phyloP scores from a whole-genome alignment of 805 yeast species.

The Komagataella mondaviorum region DNA sequence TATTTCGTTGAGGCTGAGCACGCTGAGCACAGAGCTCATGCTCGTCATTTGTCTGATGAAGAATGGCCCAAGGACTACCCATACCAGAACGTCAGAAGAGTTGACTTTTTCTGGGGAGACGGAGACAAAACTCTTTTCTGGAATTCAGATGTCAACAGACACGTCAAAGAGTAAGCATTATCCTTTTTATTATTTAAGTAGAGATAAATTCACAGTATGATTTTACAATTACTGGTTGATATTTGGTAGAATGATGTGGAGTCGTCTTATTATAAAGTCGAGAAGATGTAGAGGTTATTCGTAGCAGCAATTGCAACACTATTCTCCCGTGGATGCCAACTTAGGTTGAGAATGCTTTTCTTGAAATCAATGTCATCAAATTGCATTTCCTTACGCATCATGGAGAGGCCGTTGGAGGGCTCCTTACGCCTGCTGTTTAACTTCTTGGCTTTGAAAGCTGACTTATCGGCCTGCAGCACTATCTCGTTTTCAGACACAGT shows the following conservation, averaged over 20 bases:
- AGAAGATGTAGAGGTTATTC: constrained; percentile 78
- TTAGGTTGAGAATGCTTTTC: constrained; percentile 84
- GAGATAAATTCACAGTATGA: background rate
- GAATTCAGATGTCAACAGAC: constrained; percentile 88
- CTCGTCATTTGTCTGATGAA: constrained; percentile 62
- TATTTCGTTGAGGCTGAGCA: constrained; percentile 76
- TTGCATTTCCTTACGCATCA: constrained; percentile 53
- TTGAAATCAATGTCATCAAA: constrained; percentile 82
- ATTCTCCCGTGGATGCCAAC: constrained; percentile 98
- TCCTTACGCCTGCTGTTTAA: constrained; percentile 26
- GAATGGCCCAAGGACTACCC: constrained; percentile 90
- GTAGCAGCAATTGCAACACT: constrained; percentile 98
- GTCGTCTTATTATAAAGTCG: constrained; percentile 37
- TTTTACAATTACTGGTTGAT: constrained; percentile 1
- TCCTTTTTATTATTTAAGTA: constrained; percentile 1
- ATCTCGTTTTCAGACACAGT: constrained; percentile 41
- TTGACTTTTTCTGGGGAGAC: constrained; percentile 96
- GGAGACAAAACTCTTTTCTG: constrained; percentile 97
- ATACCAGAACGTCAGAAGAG: constrained; percentile 80
- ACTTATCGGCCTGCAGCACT: constrained; percentile 92
- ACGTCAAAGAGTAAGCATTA: constrained; percentile 28
- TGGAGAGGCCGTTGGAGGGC: constrained; percentile 13
- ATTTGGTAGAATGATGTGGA: background rate
- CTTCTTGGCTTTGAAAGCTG: constrained; percentile 81
- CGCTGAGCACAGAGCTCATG: constrained; percentile 78